Base-by-base conservation (phyloP, 176 grass and related monocot genomes). In the Panicum miliaceum region DNA sequence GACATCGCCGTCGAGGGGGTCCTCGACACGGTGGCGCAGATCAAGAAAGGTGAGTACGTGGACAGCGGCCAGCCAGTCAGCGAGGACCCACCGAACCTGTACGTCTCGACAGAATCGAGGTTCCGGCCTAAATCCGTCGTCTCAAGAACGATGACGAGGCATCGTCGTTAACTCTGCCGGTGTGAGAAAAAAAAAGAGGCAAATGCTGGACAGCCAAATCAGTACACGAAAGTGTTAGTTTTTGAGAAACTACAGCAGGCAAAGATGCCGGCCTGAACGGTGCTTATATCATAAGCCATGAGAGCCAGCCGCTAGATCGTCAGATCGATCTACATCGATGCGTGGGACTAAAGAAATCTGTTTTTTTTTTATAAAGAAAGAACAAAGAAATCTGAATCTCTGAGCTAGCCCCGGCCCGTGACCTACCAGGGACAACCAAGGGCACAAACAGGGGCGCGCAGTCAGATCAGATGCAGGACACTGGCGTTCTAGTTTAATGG, bases 1-100 rank as follows among this genome's bases (percentile, higher is more conserved):
- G 90, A 85, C 76, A 19, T 91, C 40, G 81, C 90, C 38, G 69
- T 91, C 29, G 76, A 85, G 6, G 90, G 60, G 43, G 27, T 91
- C 10, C 51, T 91, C 52, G 38, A 53, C 29, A 84, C 42, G 16
- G 53, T 91, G 50, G 60, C 56, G 7, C 19, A 6, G 42, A 19
- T 40, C 9, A 47, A 36, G 53, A 79, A 40, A 20, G 69, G 85
- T 2, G 51, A 56, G 56, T 20, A 27, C 0, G 64, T 48, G 5
- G 8, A 41, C 15, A 38, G 35, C 1, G 47, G 62, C 19, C 22
- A 42, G 5, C 27, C 60, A 1, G 46, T 37, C 9, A 60, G n/a
- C 57, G 57, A 60, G n/a, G 57, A 60, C n/a, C n/a, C 57, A 3
- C 23, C n/a, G n/a, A 12, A 60, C 57, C 2, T 60, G 57, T 60